Evolutionary conservation across 148 eudicot genomes (phyloP), one percentile per base, ranked within the genome.

Genomic region (Diospyros kaki): DNA sequence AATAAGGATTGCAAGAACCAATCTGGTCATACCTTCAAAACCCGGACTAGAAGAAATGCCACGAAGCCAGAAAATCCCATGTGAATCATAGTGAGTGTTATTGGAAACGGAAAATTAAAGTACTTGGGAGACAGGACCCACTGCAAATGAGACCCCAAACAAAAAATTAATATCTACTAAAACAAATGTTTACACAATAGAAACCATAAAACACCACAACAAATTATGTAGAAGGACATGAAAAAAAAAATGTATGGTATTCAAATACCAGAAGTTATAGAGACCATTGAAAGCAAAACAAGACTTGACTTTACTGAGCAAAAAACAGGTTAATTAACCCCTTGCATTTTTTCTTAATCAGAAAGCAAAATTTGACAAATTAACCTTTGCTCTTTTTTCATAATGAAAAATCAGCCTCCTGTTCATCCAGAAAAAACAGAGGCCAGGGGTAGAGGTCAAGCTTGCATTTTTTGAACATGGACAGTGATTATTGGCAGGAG

Each of bases 41-140:
- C 96, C 74, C 98, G 96, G 64, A 93, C 84, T 62, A 93, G 90
- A 81, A 93, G 74, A 83, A 93, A 93, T 4, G 98, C 92, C 68
- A 93, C 93, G 48, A 87, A 15, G 74, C 96, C 96, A 52, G 98
- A 93, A 75, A 93, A 91, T 50, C 98, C 98, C 98, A 93, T 93
- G 78, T 93, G 98, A 76, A 93, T 88, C 98, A 93, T 93, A 15
- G 98, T 93, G 42, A 93, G 92, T 66, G 98, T 93, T 78, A 93
- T 91, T 59, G 98, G 98, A 13, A 93, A 84, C 17, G 98, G 93
- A 74, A 93, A 93, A 75, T 91, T 93, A 91, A 93, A 93, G 80
- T 93, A 93, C 76, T 91, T 93, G 64, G 93, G 96, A 69, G 98
- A 93, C 74, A 93, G 98, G 82, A 93, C 96, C 98, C 98, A 93